Evolutionary conservation across 1,284 basidiomycete genomes (phyloP), one percentile per base, ranked within the genome.

Genomic region (Singerocomus inundabilis): DNA sequence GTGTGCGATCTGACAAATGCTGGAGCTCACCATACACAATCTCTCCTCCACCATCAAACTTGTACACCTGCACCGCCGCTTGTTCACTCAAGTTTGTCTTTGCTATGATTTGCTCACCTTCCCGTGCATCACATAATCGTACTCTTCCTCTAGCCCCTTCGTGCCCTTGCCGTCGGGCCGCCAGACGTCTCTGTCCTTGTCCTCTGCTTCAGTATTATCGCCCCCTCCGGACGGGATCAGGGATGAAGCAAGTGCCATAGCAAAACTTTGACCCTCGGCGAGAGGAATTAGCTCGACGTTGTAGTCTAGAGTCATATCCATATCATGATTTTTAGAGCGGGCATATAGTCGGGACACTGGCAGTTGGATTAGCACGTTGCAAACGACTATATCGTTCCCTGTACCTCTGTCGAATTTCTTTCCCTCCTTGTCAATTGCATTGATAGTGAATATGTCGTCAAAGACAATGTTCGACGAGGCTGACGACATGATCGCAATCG

Each of bases 61-160:
- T 93, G 79, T 99, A 99, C 41, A 99, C 89, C 93, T 95, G 40
- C 48, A 24, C n/a, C 38, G 5, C 37, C 24, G 46, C 44, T 54
- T 51, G 18, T 51, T 61, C 29, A 55, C 41, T 12, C 8, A 30
- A 16, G 38, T 35, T 50, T 53, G 36, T 58, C 49, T 15, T 29
- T 24, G 29, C 34, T 8, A 37, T 28, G 40, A 44, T 44, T 52
- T 7, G 25, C 84, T 59, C 59, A 94, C 92, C 84, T 97, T 98
- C 38, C 96, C 96, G 68, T 93, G 94, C 95, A 98, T 98, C 57
- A 99, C 96, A 75, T 99, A 99, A 67, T 98, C 96, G 63, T 93
- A 99, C 60, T 98, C 95, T 54, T 94, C 91, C 56, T 98, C 95
- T 29, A 99, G 70, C 0, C 95, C 95, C 64, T 87, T 77, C 58